A percentile compares a stretch with the other conserved stretches of the same genome.
phyloP scores from a whole-genome alignment of 192 early-diverging fungal species.

The Coemansia sp. region DNA sequence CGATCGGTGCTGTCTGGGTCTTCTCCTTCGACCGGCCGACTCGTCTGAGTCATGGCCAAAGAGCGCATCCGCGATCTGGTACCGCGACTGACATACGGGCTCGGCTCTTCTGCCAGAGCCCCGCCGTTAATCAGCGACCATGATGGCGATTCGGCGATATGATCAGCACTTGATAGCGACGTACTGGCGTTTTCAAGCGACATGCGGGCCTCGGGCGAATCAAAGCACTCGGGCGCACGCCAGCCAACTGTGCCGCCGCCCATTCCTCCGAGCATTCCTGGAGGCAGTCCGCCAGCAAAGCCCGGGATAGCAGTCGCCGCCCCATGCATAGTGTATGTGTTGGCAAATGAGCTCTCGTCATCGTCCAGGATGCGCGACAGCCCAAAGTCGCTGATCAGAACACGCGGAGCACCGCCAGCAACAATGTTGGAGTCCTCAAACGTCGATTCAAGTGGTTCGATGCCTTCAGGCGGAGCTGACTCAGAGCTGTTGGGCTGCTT shows the following conservation, averaged over 20 bases:
- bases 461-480: neutral
- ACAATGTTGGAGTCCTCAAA: slow-evolving; percentile 32
- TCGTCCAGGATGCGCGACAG: slow-evolving; percentile 92
- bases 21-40: slow-evolving; percentile 9
- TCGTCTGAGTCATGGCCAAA: slow-evolving; percentile 20
- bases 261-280: slow-evolving; percentile 48
- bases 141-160: slow-evolving; percentile 13
- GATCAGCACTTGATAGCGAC: neutral
- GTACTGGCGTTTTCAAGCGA: neutral
- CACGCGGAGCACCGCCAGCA: slow-evolving; percentile 54
- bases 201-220: slow-evolving; percentile 40
- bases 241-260: slow-evolving; percentile 91
- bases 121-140: slow-evolving; percentile 22
- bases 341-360: slow-evolving; percentile 92
- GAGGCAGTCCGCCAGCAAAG: slow-evolving; percentile 14
- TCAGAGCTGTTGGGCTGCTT: slow-evolving; percentile 2
- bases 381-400: slow-evolving; percentile 97
- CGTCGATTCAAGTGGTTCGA: slow-evolving; percentile 5
- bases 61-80: slow-evolving; percentile 37
- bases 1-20: slow-evolving; percentile 37
- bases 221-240: slow-evolving; percentile 91
- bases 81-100: slow-evolving; percentile 50
- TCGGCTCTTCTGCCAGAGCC: slow-evolving; percentile 26
- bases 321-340: slow-evolving; percentile 73
- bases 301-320: neutral